Percentiles rank a stretch among this genome's conserved stretches.
These are phyloP conservation scores for Rhizophagus prolifer DNA, from an alignment of 192 early-diverging fungal species.

Conservation along the genomic window DNA sequence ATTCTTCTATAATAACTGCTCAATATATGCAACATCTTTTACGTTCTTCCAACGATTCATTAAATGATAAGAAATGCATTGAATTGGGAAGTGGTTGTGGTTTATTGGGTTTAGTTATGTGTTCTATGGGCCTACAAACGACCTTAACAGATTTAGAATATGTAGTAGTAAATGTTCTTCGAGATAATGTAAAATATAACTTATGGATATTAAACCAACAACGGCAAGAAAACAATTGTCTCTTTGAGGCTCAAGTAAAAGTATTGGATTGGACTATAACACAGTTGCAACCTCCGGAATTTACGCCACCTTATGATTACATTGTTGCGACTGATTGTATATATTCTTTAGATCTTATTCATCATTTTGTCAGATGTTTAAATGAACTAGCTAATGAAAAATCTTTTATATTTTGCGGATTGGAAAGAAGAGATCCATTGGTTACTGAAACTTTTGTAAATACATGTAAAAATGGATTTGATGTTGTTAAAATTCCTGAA, in stretches of 20 bases:
- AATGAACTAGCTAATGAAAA: slow-evolving; percentile 5
- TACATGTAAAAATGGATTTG: not conserved
- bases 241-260: slow-evolving; percentile 15
- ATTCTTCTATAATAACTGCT: slow-evolving; percentile 29
- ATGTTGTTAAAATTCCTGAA: slow-evolving; percentile 1
- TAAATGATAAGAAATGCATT: slow-evolving; percentile 27
- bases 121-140: slow-evolving; percentile 32
- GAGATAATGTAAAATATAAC: slow-evolving; percentile 21
- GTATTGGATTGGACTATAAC: slow-evolving; percentile 34
- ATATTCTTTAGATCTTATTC: slow-evolving; percentile 33
- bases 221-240: not conserved
- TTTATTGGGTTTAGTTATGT: slow-evolving; percentile 33
- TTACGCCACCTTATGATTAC: slow-evolving; percentile 31
- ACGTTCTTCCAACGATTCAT: not conserved
- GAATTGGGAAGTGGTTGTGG: slow-evolving; percentile 42
- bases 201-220: slow-evolving; percentile 15
- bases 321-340: slow-evolving; percentile 40
- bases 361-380: slow-evolving; percentile 32
- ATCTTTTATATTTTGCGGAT: slow-evolving; percentile 28
- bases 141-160: slow-evolving; percentile 32
- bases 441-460: slow-evolving; percentile 36
- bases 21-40: slow-evolving; percentile 25
- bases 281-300: slow-evolving; percentile 2
- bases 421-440: slow-evolving; percentile 36
- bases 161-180: slow-evolving; percentile 32